Evolutionary conservation across 1,284 basidiomycete genomes (phyloP), one percentile per base, ranked within the genome.

Genomic region (Sanghuangporus weigelae): DNA sequence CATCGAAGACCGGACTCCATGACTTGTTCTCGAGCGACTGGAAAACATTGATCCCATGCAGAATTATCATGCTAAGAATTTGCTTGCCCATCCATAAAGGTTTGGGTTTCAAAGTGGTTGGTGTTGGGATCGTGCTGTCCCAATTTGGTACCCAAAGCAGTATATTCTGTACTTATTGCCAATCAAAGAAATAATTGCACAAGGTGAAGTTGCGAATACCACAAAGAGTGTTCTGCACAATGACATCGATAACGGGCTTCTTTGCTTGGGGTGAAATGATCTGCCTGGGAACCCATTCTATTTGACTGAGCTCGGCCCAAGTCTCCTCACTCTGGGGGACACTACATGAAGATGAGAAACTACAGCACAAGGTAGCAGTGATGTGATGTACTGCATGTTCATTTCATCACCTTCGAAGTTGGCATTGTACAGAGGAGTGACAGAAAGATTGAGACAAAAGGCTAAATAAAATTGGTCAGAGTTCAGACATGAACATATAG

Each of bases 371-470:
- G 60, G 38, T 2, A 63, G 26, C 44, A 65, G 23, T 16, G 11
- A 59, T 46, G 12, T 42, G 19, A 86, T 91, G 61, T 84, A 95
- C 92, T 97, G 96, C 90, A 99, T 93, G 79, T 99, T 99, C 97
- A 99, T 99, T 77, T 99, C 96, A 75, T 99, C 97, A 72, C 97
- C 97, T n/a, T n/a, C n/a, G n/a, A n/a, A n/a, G n/a, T n/a, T n/a
- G n/a, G n/a, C n/a, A n/a, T n/a, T n/a, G n/a, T n/a, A n/a, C n/a
- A n/a, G n/a, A n/a, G n/a, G n/a, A n/a, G n/a, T n/a, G n/a, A n/a
- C n/a, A n/a, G n/a, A n/a, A n/a, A n/a, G n/a, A n/a, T n/a, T n/a
- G n/a, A n/a, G n/a, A n/a, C n/a, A n/a, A n/a, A n/a, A n/a, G n/a
- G n/a, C n/a, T n/a, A n/a, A n/a, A n/a, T n/a, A n/a, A n/a, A n/a